phyloP scores from a whole-genome alignment of 2,329 filamentous ascomycete genomes.

The Penicillium sp. region DNA sequence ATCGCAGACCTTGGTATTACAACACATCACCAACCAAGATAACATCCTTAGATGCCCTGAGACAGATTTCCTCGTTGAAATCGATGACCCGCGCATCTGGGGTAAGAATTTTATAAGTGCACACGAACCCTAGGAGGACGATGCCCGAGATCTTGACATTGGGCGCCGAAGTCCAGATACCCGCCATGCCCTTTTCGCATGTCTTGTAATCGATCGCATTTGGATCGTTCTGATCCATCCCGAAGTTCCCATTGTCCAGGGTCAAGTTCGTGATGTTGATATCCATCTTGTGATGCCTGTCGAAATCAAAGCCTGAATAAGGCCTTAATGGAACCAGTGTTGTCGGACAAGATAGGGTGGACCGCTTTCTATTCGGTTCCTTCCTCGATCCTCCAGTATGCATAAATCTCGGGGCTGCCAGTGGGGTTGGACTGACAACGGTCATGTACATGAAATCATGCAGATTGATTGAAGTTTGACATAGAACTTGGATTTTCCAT shows the following conservation, averaged over 20 bases:
- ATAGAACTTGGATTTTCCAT: too few species aligned
- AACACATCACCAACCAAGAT: too few species aligned
- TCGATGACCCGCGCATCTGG: too few species aligned
- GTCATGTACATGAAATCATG: too few species aligned
- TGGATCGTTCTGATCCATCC: background rate
- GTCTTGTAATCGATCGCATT: background rate
- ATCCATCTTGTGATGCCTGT: background rate
- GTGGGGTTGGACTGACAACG: too few species aligned
- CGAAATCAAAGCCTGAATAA: background rate
- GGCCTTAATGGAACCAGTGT: background rate
- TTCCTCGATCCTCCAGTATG: background rate
- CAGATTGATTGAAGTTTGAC: too few species aligned
- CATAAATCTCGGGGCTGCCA: background rate
- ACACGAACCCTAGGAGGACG: too few species aligned
- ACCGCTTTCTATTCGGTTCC: background rate
- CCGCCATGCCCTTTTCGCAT: background rate
- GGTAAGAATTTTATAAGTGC: too few species aligned
- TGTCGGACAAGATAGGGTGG: background rate
- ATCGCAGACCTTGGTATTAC: too few species aligned
- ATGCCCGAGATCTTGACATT: too few species aligned
- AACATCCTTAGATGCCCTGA: too few species aligned
- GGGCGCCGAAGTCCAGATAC: background rate
- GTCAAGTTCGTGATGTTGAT: background rate
- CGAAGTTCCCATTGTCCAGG: background rate
- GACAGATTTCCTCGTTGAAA: too few species aligned